Evolutionary conservation across 805 yeast species (phyloP), one percentile per base, ranked within the genome.

Genomic region (Kodamaea neixiangensis): DNA sequence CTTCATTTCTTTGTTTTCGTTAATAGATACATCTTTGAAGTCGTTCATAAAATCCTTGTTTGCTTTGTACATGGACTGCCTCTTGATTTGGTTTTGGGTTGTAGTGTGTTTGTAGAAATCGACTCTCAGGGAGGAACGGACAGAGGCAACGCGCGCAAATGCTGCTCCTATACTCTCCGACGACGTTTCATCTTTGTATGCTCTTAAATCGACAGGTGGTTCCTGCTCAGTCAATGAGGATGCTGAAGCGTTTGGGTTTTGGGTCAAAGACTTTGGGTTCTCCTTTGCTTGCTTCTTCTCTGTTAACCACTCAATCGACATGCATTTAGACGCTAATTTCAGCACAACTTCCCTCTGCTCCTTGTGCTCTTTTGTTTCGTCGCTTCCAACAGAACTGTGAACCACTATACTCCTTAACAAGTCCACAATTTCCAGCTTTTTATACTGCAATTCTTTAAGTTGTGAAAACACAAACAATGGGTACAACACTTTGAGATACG

Each of bases 401-500:
- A 63, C 58, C 13, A 73, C 65, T 9, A 89, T 68, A 58, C 80
- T 77, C 7, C 69, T 63, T 41, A 90, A 68, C 7, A 86, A 67
- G 5, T 77, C 76, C 5, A 67, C 55, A 5, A 92, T 60, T 47
- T 81, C 86, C 0, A 71, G 75, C 15, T 69, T 73, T 58, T 88
- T 86, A 65, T 90, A 89, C 7, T 73, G 73, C 11, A 76, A 63
- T 17, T 73, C 75, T 20, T 50, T 55, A 48, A 90, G 69, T 58
- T 86, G 88, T 0, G 93, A 79, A 58, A 82, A 83, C 51, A 79
- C 72, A 29, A 92, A 66, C 60, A 92, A 67, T 1, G 96, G 96
- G 55, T 82, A 76, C 25, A 93, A 58, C 2, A 91, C 90, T 50
- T 94, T 76, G 39, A 92, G 68, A 59, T 86, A 90, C 1, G 76